Evolutionary conservation across 192 early-diverging fungal genomes (phyloP).

Genomic region (Backusella australiensis): DNA sequence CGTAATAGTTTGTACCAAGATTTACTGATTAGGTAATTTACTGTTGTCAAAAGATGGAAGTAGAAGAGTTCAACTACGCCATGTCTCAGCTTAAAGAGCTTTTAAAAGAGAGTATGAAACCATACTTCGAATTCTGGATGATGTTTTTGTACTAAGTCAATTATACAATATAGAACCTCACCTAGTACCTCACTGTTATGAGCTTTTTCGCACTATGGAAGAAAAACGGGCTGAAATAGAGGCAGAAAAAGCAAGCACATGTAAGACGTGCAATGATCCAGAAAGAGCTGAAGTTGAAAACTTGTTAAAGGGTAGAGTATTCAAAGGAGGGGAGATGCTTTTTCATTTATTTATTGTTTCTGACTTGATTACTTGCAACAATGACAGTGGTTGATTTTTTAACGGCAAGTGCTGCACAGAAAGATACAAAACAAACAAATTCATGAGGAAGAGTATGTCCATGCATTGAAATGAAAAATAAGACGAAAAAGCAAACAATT

Average conservation of each 20-base stretch:
- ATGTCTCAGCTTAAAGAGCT: neutral
- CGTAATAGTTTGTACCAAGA: neutral
- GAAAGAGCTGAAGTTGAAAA: neutral
- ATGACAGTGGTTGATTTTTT: neutral
- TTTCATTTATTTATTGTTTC: neutral
- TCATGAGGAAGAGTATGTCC: neutral
- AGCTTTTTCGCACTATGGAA: neutral
- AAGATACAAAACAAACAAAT: neutral
- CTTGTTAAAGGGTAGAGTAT: neutral
- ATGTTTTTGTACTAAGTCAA: neutral
- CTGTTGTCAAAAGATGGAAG: neutral
- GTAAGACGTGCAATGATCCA: neutral
- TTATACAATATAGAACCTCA: neutral
- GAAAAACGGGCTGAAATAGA: neutral
- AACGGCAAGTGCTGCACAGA: neutral
- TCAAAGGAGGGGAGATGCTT: neutral
- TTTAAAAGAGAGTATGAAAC: neutral
- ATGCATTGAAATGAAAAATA: neutral
- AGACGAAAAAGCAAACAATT: neutral
- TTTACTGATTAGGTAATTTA: neutral
- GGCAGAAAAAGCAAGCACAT: neutral
- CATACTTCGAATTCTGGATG: neutral
- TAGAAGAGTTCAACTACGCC: neutral
- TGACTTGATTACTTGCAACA: neutral
- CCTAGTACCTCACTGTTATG: neutral